phyloP scores from a whole-genome alignment of 2,329 filamentous ascomycete species.

The Shiraia sp. region DNA sequence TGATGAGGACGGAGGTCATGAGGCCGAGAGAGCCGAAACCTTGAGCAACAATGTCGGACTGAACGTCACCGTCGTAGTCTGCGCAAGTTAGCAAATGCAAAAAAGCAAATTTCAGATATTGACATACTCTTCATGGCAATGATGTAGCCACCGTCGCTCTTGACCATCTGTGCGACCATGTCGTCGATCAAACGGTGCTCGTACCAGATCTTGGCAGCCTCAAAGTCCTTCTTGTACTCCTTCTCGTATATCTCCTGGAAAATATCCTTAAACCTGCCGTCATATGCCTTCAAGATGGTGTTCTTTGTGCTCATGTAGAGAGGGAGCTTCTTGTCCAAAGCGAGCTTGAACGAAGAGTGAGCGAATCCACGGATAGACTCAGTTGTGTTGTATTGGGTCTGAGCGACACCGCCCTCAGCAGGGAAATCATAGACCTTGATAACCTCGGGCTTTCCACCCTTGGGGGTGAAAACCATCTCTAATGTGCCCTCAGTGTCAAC shows the following conservation, averaged over 20 bases:
- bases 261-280: conserved; percentile 98
- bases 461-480: conserved; percentile 91
- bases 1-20: conserved; percentile 98
- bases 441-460: conserved; percentile 76
- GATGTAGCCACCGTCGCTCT: conserved; percentile 93
- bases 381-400: conserved; percentile 98
- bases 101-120: not conserved
- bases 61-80: conserved; percentile 99
- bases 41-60: conserved; percentile 97
- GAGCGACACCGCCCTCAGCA: conserved; percentile 81
- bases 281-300: conserved; percentile 98
- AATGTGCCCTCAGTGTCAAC: conserved; percentile 83
- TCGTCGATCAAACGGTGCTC: conserved; percentile 99
- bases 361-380: conserved; percentile 95
- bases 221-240: conserved; percentile 84
- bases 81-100: conserved; percentile 20
- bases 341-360: conserved; percentile 95
- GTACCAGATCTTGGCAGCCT: conserved; percentile 95
- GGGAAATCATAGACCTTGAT: conserved; percentile 92
- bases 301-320: conserved; percentile 99
- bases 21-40: conserved; percentile 97
- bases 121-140: conserved; percentile 92
- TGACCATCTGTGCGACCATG: conserved; percentile 99
- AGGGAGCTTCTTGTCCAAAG: conserved; percentile 82
- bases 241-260: conserved; percentile 96